Evolutionary conservation across 257 asterid genomes (phyloP).

Genomic region (Leptodermis oblonga): DNA sequence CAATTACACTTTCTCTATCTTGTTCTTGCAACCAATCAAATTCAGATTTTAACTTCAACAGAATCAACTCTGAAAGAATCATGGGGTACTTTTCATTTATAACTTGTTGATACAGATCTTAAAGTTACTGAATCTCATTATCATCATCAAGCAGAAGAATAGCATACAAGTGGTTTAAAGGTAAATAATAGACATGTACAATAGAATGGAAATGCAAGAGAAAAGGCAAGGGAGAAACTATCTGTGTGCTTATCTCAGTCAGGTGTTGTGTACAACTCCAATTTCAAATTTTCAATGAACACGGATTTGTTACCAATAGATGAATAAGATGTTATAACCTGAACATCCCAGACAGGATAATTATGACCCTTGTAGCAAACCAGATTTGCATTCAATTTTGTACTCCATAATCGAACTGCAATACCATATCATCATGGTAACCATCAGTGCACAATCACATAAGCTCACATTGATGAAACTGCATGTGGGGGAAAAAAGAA

Average conservation of each 20-base stretch:
- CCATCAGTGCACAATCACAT: constrained; percentile 5
- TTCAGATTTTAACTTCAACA: background rate
- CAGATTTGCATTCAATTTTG: constrained; percentile 81
- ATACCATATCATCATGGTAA: background rate
- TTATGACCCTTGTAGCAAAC: constrained; percentile 99
- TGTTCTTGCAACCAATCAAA: background rate
- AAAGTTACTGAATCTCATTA: background rate
- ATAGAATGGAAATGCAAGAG: background rate
- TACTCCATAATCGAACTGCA: constrained; percentile 95
- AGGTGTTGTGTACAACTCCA: background rate
- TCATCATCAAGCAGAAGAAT: background rate
- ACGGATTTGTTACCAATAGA: background rate
- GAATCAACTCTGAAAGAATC: background rate
- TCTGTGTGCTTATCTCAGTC: background rate
- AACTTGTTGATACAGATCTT: background rate
- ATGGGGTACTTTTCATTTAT: background rate
- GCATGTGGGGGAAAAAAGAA: constrained; percentile 9
- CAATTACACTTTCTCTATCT: background rate
- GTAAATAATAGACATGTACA: no score
- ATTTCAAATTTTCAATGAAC: background rate
- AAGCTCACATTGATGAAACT: constrained; percentile 10
- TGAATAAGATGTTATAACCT: constrained; percentile 40
- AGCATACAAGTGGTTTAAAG: background rate
- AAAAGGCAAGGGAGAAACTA: background rate
- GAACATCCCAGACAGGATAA: constrained; percentile 99